Evolutionary conservation across 257 asterid genomes (phyloP).

Genomic region (Nicotiana knightiana): DNA sequence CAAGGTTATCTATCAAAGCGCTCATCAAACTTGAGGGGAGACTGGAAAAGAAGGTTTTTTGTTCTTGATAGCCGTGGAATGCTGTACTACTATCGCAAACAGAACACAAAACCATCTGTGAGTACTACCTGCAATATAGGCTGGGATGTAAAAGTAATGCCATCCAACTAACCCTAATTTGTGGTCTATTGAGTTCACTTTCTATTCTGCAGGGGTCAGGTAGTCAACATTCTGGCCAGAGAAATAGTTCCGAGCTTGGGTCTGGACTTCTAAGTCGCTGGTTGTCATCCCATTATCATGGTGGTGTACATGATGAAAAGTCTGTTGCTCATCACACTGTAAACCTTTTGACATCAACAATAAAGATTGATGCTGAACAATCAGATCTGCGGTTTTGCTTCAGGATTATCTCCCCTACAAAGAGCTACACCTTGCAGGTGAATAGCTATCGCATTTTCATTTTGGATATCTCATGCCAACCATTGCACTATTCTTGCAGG

Average conservation of each 20-base stretch:
- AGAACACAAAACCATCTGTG: conserved; percentile 95
- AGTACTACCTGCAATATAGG: conserved; percentile 31
- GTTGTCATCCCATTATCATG: conserved; percentile 95
- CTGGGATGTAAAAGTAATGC: neutral
- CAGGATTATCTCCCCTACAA: conserved; percentile 95
- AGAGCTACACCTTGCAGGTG: conserved; percentile 97
- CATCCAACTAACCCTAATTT: conserved; percentile 1
- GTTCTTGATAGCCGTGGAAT: conserved; percentile 99
- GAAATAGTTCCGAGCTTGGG: conserved; percentile 97
- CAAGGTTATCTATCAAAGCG: conserved; percentile 99
- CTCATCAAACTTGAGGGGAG: conserved; percentile 93
- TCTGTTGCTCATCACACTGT: conserved; percentile 99
- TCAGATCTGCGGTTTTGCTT: conserved; percentile 98
- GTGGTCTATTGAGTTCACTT: conserved; percentile 1
- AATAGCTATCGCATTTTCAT: conserved; percentile 20
- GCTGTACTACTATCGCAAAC: conserved; percentile 97
- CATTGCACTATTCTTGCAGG: neutral
- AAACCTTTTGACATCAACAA: conserved; percentile 92
- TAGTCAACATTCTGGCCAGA: conserved; percentile 78
- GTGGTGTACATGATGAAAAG: conserved; percentile 97
- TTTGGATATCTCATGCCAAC: conserved; percentile 8
- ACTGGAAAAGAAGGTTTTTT: conserved; percentile 99
- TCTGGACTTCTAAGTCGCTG: conserved; percentile 96
- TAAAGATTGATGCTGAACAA: conserved; percentile 97
- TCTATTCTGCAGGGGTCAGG: conserved; percentile 60